Evolutionary conservation across 495 filamentous ascomycete genomes (phyloP), one percentile per base, ranked within the genome.

Genomic region (Neurospora hispaniola): DNA sequence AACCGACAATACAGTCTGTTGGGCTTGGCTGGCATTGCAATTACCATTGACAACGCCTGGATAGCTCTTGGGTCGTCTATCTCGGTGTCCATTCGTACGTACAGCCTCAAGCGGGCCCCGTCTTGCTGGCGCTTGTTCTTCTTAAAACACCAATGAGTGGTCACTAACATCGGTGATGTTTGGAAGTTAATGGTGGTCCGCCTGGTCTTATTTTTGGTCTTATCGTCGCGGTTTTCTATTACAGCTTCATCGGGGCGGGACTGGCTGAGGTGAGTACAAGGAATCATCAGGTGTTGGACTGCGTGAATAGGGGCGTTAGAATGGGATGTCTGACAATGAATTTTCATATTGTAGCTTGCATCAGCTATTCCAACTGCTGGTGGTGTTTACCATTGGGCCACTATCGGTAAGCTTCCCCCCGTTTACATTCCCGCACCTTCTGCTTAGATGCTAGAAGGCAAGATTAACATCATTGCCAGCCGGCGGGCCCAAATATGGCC

Each of bases 301-400:
- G 54, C 14, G 23, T 66, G 27, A 62, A 66, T 66, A 31, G 27
- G 23, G 27, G 6, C 1, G 54, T 66, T 2, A 31, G 14, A 35
- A 38, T 5, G 0, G 14, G 7, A 9, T 66, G 4, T 66, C 54
- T 66, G 54, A 48, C 40, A 14, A 6, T 5, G 14, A 35, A 23
- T 71, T 20, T 23, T 23, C 20, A 69, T 62, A 0, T 16, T 44
- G 9, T 88, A 95, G 82, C 84, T 95, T 66, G 90, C 93, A 12
- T 94, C 92, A 2, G 86, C 91, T 1, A 91, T 96, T 75, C 93
- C 93, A 1, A 93, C 91, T 0, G 87, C 90, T 9, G 91, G 89
- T n/a, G 92, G 93, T 46, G 92, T 97, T 2, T 95, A 95, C 75
- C 93, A 96, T 79, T 96, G 92, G 92, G 92, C 92, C 5, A 89